phyloP scores from a whole-genome alignment of 2,329 filamentous ascomycete species.

The Zarea fungicola region DNA sequence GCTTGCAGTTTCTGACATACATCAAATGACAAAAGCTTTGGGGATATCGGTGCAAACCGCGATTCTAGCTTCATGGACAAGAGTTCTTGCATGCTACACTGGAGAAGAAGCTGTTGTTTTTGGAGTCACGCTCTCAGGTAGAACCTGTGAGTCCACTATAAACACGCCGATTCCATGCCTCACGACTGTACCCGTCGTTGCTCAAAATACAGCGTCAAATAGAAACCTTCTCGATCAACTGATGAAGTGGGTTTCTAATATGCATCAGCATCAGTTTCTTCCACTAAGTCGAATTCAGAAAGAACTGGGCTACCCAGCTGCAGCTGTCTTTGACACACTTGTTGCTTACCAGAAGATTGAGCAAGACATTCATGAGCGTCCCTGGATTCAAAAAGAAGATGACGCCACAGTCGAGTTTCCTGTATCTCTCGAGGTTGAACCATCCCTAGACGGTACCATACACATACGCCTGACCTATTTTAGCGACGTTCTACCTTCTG shows the following conservation, averaged over 20 bases:
- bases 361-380: constrained; percentile 18
- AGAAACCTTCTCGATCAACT: constrained; percentile 54
- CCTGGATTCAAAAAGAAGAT: constrained; percentile 62
- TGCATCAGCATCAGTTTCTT: constrained; percentile 67
- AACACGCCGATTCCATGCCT: constrained; percentile 70
- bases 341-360: constrained; percentile 71
- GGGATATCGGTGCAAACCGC: constrained; percentile 72
- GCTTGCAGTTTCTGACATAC: constrained; percentile 42
- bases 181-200: constrained; percentile 69
- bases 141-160: constrained; percentile 56
- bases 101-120: constrained; percentile 72
- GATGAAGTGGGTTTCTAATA: constrained; percentile 57
- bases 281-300: constrained; percentile 68
- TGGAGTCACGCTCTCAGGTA: constrained; percentile 74
- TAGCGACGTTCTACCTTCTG: constrained; percentile 56
- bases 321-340: constrained; percentile 74
- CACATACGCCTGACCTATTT: constrained; percentile 62
- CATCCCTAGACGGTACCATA: constrained; percentile 41
- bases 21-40: constrained; percentile 46
- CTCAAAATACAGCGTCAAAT: constrained; percentile 50
- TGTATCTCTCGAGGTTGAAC: constrained; percentile 74
- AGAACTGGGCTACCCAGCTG: constrained; percentile 60
- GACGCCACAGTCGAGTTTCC: constrained; percentile 69
- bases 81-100: constrained; percentile 68
- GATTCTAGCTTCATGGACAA: constrained; percentile 73